These are phyloP conservation scores for Oenanthe sinensis DNA, from an alignment of 129 eudicot species.

Conservation along the genomic window DNA sequence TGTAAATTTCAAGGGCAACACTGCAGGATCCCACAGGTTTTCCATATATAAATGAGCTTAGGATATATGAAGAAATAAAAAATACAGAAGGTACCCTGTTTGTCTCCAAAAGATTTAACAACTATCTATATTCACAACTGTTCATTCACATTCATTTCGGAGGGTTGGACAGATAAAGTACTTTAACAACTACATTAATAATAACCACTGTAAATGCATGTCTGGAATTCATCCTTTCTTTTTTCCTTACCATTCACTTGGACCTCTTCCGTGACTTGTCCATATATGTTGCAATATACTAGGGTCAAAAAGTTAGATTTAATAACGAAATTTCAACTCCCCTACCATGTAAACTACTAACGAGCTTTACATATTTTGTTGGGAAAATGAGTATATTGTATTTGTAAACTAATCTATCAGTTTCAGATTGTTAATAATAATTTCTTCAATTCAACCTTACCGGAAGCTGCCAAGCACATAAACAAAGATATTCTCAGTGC, in stretches of 20 bases:
- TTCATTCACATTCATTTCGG: neutral
- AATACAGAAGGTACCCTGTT: neutral
- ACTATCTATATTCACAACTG: neutral
- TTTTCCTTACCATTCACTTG: no score
- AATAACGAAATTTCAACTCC: no score
- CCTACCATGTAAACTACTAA: neutral
- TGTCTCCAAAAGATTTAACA: neutral
- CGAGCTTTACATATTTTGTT: no score
- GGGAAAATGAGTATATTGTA: neutral
- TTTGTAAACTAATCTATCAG: neutral
- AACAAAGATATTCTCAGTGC: no score
- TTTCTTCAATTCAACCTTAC: no score
- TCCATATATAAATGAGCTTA: neutral
- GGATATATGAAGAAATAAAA: neutral
- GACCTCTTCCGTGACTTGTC: no score
- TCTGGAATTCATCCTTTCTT: no score
- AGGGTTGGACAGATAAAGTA: neutral
- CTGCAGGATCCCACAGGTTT: neutral
- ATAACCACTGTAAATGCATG: neutral
- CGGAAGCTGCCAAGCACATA: no score
- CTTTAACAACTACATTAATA: neutral
- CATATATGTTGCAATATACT: no score
- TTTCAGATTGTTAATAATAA: no score
- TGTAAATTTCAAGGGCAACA: neutral
- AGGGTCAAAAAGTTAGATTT: neutral